Base-by-base conservation (phyloP, 805 yeast genomes). In the Ogataea philodendri region DNA sequence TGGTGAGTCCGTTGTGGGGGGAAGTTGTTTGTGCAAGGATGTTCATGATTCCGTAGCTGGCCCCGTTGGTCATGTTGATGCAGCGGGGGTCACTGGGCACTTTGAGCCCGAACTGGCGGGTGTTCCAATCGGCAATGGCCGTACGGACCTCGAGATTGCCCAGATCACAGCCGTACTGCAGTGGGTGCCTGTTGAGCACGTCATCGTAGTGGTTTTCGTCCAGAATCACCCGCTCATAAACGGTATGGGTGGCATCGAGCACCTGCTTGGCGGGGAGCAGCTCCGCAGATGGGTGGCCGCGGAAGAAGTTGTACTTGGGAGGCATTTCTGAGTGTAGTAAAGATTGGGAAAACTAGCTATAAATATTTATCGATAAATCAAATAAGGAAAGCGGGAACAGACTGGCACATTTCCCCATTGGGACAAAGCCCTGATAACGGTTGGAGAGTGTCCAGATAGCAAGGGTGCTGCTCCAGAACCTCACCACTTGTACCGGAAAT, bases 41-140 rank as follows among this genome's bases (percentile, higher is more conserved):
- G 50, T 76, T 78, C 46, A 81, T 72, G n/a, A 81, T 70, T 3
- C 95, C 95, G 55, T 76, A 85, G 22, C 89, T 81, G 0, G 95
- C 90, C 9, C 96, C 96, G 26, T 75, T 80, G 3, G 93, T 83
- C 38, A 87, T 59, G 55, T 82, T 82, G 21, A 87, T 53, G 44
- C 66, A 58, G 8, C 73, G 76, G 0, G 84, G 70, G 15, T 62
- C 55, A 3, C 72, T 56, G 3, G 46, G 48, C 4, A 54, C 13
- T 1, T 22, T 4, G 5, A 57, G 46, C 7, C 62, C 49, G 48
- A 74, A 76, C 4, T 57, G 54, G 15, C 54, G 48, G 39, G 71
- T 67, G 32, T 66, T 65, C 74, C 87, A 81, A 3, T 65, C 44
- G n/a, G 76, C 66, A 6, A 86, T 62, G 3, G 67, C 58, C 10